Evolutionary conservation across 2,329 filamentous ascomycete genomes (phyloP).

Genomic region (Fonsecaea multimorphosa): DNA sequence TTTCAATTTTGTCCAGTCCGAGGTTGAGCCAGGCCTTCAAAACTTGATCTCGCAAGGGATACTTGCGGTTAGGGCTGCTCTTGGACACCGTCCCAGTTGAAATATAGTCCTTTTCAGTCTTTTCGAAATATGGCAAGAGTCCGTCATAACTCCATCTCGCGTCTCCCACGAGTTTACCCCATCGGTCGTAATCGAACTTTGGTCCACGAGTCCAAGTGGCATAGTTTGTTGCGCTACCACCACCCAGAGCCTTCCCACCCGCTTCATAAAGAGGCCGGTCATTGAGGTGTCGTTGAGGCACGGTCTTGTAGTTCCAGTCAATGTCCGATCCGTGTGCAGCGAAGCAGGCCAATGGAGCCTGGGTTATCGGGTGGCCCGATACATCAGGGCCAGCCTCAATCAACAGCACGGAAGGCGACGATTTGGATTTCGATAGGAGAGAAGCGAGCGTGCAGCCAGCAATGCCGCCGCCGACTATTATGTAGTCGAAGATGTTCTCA

Average conservation of each 20-base stretch:
- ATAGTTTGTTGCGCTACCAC: conserved; percentile 51
- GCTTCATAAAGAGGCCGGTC: conserved; percentile 14
- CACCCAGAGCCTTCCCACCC: conserved; percentile 49
- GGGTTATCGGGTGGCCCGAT: conserved; percentile 14
- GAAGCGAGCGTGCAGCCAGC: conserved; percentile 59
- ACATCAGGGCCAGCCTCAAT: conserved; percentile 17
- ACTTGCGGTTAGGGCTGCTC: conserved; percentile 44
- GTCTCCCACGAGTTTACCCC: conserved; percentile 52
- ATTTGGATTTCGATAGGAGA: conserved; percentile 25
- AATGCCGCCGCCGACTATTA: conserved; percentile 62
- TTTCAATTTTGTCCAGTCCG: conserved; percentile 40
- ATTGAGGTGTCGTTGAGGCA: conserved; percentile 36
- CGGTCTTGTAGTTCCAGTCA: conserved; percentile 43
- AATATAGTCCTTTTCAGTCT: conserved; percentile 48
- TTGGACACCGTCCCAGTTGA: conserved; percentile 40
- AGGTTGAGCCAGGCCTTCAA: conserved; percentile 47
- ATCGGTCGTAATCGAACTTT: conserved; percentile 55
- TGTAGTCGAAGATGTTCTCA: conserved; percentile 24
- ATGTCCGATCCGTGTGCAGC: conserved; percentile 14
- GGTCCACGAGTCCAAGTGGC: conserved; percentile 52
- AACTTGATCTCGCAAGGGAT: conserved; percentile 47
- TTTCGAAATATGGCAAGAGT: conserved; percentile 55
- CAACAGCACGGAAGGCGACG: conserved; percentile 13
- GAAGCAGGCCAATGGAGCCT: conserved; percentile 11
- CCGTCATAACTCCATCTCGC: conserved; percentile 54